Evolutionary conservation across 805 yeast species (phyloP).

Genomic region (Ogataea sp.): DNA sequence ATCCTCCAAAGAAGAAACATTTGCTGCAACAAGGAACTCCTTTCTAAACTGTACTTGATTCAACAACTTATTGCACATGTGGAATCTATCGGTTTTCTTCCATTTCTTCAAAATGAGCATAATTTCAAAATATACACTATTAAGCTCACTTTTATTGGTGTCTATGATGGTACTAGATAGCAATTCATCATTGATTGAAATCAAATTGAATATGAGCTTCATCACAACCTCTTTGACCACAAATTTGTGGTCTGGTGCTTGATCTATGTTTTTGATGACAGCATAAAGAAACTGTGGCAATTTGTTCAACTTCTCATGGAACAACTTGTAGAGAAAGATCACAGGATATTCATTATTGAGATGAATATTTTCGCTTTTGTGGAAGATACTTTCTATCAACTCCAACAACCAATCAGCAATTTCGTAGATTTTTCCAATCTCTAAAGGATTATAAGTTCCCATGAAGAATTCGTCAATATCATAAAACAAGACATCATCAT

Average conservation of each 20-base stretch:
- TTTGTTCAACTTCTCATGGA: slow-evolving; percentile 8
- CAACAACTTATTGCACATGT: neutral
- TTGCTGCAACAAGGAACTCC: neutral
- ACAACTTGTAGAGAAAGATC: slow-evolving; percentile 10
- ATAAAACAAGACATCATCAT: neutral
- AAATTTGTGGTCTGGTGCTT: slow-evolving; percentile 4
- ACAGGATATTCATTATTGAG: neutral
- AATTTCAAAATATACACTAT: slow-evolving; percentile 10
- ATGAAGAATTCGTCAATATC: neutral
- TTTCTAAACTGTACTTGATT: neutral
- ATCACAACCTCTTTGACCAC: slow-evolving; percentile 7
- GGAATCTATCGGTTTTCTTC: slow-evolving; percentile 9
- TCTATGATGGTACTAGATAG: slow-evolving; percentile 10
- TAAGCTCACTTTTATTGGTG: slow-evolving; percentile 5
- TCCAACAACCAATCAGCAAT: slow-evolving; percentile 7
- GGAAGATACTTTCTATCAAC: slow-evolving; percentile 1
- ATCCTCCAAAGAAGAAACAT: no score
- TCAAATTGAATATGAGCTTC: slow-evolving; percentile 12
- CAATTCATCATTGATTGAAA: slow-evolving; percentile 12
- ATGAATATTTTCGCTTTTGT: neutral
- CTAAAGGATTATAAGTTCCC: slow-evolving; percentile 2
- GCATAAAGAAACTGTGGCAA: slow-evolving; percentile 11
- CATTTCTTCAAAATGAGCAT: slow-evolving; percentile 10
- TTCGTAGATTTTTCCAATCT: slow-evolving; percentile 8
- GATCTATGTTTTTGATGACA: slow-evolving; percentile 5